A percentile compares a stretch with the other conserved stretches of the same genome.
phyloP scores from a whole-genome alignment of 306 rosid species.

The Pterocarpus macrocarpus region DNA sequence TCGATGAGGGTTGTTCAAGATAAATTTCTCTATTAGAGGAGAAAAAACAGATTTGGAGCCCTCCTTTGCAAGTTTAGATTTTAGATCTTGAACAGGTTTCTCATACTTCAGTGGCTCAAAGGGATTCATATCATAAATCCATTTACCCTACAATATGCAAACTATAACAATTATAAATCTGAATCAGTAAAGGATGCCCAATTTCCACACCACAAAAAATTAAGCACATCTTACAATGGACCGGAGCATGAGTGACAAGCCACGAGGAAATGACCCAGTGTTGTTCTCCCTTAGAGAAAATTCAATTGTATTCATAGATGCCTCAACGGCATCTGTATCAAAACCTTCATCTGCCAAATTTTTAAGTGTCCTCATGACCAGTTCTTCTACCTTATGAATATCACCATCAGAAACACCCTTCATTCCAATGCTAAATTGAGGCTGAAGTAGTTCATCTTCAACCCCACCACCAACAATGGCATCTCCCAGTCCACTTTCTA shows the following conservation, averaged over 20 bases:
- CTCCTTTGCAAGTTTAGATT: slow-evolving; percentile 84
- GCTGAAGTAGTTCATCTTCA: slow-evolving; percentile 97
- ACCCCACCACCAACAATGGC: slow-evolving; percentile 98
- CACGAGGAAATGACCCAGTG: slow-evolving; percentile 95
- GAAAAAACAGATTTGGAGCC: slow-evolving; percentile 92
- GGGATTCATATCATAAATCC: slow-evolving; percentile 99
- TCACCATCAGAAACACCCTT: slow-evolving; percentile 90
- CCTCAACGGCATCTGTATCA: slow-evolving; percentile 90
- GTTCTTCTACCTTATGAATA: slow-evolving; percentile 85
- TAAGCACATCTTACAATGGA: slow-evolving; percentile 76
- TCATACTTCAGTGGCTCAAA: slow-evolving; percentile 94
- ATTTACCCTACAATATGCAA: slow-evolving; percentile 76
- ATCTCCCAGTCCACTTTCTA: slow-evolving; percentile 97
- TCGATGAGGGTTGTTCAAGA: slow-evolving; percentile 86
- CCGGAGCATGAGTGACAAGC: slow-evolving; percentile 94
- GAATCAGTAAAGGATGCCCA: slow-evolving; percentile 23
- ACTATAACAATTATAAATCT: slow-evolving; percentile 39
- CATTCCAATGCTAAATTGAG: slow-evolving; percentile 93
- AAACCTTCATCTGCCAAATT: slow-evolving; percentile 91
- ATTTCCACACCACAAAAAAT: slow-evolving; percentile 28
- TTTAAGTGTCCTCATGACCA: slow-evolving; percentile 67
- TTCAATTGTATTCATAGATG: slow-evolving; percentile 99
- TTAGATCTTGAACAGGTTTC: slow-evolving; percentile 86
- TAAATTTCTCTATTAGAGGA: slow-evolving; percentile 86
- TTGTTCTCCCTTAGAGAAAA: slow-evolving; percentile 98